A percentile compares a stretch with the other conserved stretches of the same genome.
Conservation (phyloP, 805 yeast species). For the Saccharomycopsis sp. region DNA sequence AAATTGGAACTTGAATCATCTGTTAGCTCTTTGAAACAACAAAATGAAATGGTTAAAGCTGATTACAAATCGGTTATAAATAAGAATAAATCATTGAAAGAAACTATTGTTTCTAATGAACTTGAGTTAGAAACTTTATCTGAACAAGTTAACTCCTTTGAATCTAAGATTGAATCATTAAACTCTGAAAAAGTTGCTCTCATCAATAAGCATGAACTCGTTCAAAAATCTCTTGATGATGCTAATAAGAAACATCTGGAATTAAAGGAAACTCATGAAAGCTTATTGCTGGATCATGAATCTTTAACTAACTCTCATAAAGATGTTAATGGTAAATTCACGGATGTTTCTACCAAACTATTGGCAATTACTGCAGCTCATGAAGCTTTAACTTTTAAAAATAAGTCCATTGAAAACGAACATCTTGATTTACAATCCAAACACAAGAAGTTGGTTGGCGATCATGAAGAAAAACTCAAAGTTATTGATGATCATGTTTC, state of each 20-base stretch:
- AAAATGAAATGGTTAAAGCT: constrained; percentile 1
- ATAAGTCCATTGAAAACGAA: constrained; percentile 1
- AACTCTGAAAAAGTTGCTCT: background rate
- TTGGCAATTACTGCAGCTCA: constrained; percentile 11
- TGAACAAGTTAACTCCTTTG: background rate
- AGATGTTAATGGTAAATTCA: constrained; percentile 5
- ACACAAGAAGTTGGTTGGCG: background rate
- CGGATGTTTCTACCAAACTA: constrained; percentile 9
- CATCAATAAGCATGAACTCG: background rate
- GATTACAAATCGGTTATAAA: background rate
- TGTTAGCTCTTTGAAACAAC: background rate
- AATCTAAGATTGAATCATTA: background rate
- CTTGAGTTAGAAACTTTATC: background rate
- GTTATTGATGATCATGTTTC: background rate
- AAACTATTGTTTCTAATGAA: background rate
- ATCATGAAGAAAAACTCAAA: background rate
- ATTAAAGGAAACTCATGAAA: background rate
- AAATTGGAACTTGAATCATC: background rate
- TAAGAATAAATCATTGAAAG: constrained; percentile 1
- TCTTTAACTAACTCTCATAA: constrained; percentile 3
- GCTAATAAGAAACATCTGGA: background rate
- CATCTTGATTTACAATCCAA: background rate
- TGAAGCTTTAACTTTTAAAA: constrained; percentile 2
- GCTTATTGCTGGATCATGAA: background rate
- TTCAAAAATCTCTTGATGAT: background rate